Evolutionary conservation across 805 yeast genomes (phyloP), one percentile per base, ranked within the genome.

Genomic region (Yamadazyma kitorensis): DNA sequence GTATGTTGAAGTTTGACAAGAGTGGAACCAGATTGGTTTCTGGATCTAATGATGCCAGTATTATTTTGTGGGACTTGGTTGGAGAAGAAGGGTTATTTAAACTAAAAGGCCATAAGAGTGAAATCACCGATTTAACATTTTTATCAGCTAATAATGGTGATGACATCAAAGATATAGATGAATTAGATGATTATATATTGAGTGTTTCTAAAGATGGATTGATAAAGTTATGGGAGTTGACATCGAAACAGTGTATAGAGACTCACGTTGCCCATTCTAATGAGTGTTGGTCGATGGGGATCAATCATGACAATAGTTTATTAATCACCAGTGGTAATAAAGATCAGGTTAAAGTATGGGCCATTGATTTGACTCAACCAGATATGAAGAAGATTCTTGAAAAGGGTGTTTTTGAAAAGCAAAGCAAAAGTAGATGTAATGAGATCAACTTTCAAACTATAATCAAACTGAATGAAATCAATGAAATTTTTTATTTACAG

Each of bases 31-130:
- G 93, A 42, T 64, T 93, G 12, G 74, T 81, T 20, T 84, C 95
- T 5, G 98, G 98, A 2, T 81, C 96, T 1, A 74, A 76, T 31
- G 99, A 93, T 58, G 74, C 96, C 4, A 69, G 76, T 35, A 77
- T 91, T 21, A 82, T 93, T 42, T 70, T 88, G 46, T 93, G 99
- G 99, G 99, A 93, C 64, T 73, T 93, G 36, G 89, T 93, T 11
- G 84, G 86, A 7, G 99, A 93, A 66, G 79, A 76, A 17, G 99
- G 99, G 9, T 61, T 91, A 21, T 85, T 76, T 64, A 82, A 91
- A 50, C 70, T 93, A 40, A 78, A 85, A 55, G 88, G 97, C 5
- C 98, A 93, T 57, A 82, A 84, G 55, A 91, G 87, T 46, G 85
- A 81, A 46, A 82, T 93, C 45, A 89, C 96, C 1, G 94, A 94